Evolutionary conservation across 73 alveolate species (phyloP).

Genomic region (Breviolum minutum): DNA sequence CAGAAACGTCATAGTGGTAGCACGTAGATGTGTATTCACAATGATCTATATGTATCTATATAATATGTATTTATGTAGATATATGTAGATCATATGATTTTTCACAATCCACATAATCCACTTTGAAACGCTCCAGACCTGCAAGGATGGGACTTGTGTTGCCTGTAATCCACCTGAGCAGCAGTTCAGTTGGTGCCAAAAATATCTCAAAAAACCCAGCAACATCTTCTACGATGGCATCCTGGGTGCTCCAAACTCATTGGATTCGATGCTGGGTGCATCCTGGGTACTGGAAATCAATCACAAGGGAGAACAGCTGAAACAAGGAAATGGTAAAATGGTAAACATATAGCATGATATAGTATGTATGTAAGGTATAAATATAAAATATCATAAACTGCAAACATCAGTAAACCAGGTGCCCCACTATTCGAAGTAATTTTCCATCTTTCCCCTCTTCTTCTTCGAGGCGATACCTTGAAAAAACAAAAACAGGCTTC

Average conservation of each 20-base stretch:
- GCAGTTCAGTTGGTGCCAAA: too few relatives aligned
- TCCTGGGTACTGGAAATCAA: neutral
- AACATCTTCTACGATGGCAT: neutral
- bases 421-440: slow-evolving; percentile 19
- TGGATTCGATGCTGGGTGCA: slow-evolving; percentile 52
- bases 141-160: slow-evolving; percentile 71
- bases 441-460: slow-evolving; percentile 11
- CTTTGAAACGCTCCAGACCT: slow-evolving; percentile 16
- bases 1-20: neutral
- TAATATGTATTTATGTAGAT: too few relatives aligned
- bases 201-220: neutral
- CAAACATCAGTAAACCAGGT: neutral
- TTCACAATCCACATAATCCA: too few relatives aligned
- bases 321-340: too few relatives aligned
- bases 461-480: slow-evolving; percentile 61
- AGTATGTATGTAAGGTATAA: too few relatives aligned
- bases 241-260: slow-evolving; percentile 10
- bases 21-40: neutral
- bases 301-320: too few relatives aligned
- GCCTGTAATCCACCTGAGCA: slow-evolving; percentile 74
- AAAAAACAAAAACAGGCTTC: neutral
- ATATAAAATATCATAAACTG: neutral
- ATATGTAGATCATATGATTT: too few relatives aligned
- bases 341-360: too few relatives aligned
- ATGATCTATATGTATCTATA: neutral